Evolutionary conservation across 352 stramenopile species (phyloP).

Genomic region (Globisporangium heterothallicum): DNA sequence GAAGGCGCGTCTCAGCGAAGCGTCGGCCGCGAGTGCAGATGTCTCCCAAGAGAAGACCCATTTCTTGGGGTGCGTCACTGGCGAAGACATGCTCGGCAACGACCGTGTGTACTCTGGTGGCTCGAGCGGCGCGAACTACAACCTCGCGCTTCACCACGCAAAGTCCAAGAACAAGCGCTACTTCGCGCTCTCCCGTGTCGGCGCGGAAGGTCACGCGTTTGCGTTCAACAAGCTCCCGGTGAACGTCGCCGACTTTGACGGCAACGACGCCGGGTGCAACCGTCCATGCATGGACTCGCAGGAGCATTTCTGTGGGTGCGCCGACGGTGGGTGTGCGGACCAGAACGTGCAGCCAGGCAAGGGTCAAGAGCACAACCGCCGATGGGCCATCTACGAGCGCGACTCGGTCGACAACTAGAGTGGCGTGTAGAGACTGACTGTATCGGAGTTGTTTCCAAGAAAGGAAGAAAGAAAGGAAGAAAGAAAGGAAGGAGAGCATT

Average conservation of each 20-base stretch:
- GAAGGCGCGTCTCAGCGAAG: constrained; percentile 51
- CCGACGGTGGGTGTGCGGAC: constrained; percentile 74
- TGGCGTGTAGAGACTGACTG: not conserved
- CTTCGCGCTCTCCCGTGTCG: constrained; percentile 80
- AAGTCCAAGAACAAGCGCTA: constrained; percentile 82
- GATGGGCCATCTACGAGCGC: constrained; percentile 87
- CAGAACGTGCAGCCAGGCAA: constrained; percentile 54
- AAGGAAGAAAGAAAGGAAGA: not conserved
- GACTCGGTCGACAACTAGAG: constrained; percentile 20
- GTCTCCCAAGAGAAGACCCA: constrained; percentile 70
- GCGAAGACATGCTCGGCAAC: constrained; percentile 78
- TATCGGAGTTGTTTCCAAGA: too few species aligned
- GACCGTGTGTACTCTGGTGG: constrained; percentile 87
- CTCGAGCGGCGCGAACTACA: constrained; percentile 86
- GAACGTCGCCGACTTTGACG: constrained; percentile 58
- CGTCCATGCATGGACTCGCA: constrained; percentile 72
- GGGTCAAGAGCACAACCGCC: constrained; percentile 86
- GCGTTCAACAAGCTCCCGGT: constrained; percentile 85
- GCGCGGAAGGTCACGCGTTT: constrained; percentile 82
- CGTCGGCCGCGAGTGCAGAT: constrained; percentile 38
- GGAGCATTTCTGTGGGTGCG: constrained; percentile 79
- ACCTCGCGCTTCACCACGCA: constrained; percentile 83
- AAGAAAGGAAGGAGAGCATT: constrained; percentile 1
- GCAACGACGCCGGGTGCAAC: constrained; percentile 77
- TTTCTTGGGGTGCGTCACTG: constrained; percentile 80